phyloP scores from a whole-genome alignment of 148 eudicot genomes.

The Cornus kousa region DNA sequence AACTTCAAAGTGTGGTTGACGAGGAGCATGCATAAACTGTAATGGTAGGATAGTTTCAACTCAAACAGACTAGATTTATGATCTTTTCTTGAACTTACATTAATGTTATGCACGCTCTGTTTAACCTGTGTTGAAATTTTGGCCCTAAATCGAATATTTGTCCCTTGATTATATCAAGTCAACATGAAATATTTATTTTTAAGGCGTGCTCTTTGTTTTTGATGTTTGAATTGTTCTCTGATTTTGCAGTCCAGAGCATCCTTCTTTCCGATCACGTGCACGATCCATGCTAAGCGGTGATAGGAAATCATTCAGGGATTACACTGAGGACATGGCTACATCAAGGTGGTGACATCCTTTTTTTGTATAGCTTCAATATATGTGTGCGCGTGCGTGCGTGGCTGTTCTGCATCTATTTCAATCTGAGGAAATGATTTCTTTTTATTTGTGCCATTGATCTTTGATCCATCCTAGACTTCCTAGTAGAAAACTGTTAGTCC shows the following conservation, averaged over 20 bases:
- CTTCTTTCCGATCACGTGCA: slow-evolving; percentile 79
- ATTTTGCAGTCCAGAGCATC: slow-evolving; percentile 92
- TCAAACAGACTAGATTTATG: no score
- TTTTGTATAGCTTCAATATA: background rate
- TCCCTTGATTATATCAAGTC: background rate
- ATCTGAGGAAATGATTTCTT: background rate
- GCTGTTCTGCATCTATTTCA: background rate
- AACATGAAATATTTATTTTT: background rate
- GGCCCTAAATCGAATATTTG: background rate
- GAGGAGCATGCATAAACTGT: no score
- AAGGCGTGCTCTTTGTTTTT: background rate
- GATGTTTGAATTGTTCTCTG: background rate
- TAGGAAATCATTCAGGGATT: slow-evolving; percentile 63
- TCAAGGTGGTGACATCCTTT: slow-evolving; percentile 56
- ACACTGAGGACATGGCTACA: slow-evolving; percentile 54
- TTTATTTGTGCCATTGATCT: no score
- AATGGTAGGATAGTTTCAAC: no score
- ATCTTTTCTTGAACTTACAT: no score
- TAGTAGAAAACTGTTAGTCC: background rate
- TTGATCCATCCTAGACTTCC: no score
- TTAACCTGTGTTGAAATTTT: no score
- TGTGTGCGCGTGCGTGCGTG: background rate
- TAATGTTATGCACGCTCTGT: background rate
- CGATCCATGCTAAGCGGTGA: slow-evolving; percentile 95
- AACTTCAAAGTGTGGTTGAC: no score